A percentile compares a stretch with the other conserved stretches of the same genome.
phyloP scores from a whole-genome alignment of 2,329 filamentous ascomycete genomes.

The Fusarium armeniacum region DNA sequence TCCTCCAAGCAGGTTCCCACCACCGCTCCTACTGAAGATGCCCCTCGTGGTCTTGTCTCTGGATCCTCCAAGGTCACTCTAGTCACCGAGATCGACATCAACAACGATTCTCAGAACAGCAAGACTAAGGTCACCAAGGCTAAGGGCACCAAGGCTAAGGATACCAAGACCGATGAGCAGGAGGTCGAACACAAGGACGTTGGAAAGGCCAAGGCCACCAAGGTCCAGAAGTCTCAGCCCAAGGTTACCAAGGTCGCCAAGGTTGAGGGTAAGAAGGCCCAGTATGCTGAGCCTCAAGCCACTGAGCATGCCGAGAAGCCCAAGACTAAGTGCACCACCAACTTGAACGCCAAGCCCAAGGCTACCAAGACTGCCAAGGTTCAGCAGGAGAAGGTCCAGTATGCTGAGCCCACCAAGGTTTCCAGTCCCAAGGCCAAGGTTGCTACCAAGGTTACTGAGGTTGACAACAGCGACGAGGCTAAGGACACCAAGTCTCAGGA shows the following conservation, averaged over 20 bases:
- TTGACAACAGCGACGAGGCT: neutral
- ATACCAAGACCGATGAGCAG: neutral
- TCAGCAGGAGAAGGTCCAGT: neutral
- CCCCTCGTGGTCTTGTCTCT: conserved; percentile 1
- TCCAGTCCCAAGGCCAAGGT: neutral
- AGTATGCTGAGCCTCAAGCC: neutral
- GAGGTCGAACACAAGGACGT: neutral
- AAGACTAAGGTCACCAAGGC: neutral
- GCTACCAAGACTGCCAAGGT: conserved; percentile 4
- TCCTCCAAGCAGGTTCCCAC: conserved; percentile 23
- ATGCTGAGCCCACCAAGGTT: neutral
- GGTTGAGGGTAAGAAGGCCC: neutral
- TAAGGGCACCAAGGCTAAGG: neutral
- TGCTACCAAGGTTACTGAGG: neutral
- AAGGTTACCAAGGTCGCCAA: conserved; percentile 8
- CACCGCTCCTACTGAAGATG: neutral
- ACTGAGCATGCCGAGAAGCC: neutral
- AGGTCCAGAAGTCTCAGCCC: neutral
- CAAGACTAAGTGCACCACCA: neutral
- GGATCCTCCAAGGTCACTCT: neutral
- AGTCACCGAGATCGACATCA: neutral
- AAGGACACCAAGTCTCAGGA: neutral
- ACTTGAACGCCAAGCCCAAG: neutral
- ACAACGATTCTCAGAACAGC: neutral
- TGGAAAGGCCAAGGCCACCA: neutral